Evolutionary conservation across 176 grass and related monocot species (phyloP).

Genomic region (Juncus effusus): DNA sequence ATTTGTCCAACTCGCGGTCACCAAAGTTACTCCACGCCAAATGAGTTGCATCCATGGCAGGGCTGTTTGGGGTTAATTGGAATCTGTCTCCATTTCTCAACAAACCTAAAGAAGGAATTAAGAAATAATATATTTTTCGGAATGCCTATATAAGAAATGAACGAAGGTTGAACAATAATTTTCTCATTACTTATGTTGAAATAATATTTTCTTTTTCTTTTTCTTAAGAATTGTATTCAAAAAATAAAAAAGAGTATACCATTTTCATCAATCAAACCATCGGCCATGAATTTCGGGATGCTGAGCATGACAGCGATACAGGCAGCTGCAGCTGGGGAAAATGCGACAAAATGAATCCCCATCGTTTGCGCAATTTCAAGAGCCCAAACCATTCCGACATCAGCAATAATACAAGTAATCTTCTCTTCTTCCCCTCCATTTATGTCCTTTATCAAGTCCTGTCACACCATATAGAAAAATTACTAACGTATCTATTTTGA

Average conservation of each 20-base stretch:
- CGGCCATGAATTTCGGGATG: slow-evolving; percentile 44
- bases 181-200: too few species aligned
- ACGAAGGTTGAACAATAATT: too few species aligned
- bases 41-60: background rate
- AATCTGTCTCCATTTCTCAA: background rate
- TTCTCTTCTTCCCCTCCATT: slow-evolving; percentile 23
- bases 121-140: too few species aligned
- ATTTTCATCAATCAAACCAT: slow-evolving; percentile 38
- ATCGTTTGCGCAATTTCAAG: slow-evolving; percentile 28
- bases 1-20: background rate
- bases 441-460: slow-evolving; percentile 31
- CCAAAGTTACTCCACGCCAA: background rate
- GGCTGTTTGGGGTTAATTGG: background rate
- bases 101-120: too few species aligned
- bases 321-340: slow-evolving; percentile 44
- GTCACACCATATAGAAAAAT: too few species aligned
- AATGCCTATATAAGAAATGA: too few species aligned
- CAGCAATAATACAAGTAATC: slow-evolving; percentile 41
- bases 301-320: slow-evolving; percentile 29
- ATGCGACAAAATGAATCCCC: slow-evolving; percentile 30
- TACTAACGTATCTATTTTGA: too few species aligned
- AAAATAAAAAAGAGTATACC: slow-evolving; percentile 20
- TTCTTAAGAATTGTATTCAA: too few species aligned
- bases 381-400: slow-evolving; percentile 42
- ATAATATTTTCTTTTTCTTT: too few species aligned